Base-by-base conservation (phyloP, 1,284 basidiomycete species). In the Cutaneotrichosporon cutaneum region DNA sequence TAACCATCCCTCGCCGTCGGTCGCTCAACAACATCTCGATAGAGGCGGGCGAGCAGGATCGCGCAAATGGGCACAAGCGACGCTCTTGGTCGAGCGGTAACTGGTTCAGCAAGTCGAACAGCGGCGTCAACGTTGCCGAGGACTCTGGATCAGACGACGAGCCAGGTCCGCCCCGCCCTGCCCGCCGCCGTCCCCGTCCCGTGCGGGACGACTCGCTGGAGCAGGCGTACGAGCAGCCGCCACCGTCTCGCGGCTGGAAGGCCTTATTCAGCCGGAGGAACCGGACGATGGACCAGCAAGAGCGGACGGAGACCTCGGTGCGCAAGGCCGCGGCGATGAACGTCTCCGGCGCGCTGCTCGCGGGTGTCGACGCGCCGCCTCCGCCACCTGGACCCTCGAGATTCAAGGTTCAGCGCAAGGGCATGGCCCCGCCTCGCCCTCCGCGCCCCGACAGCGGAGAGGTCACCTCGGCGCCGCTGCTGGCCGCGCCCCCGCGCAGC, bases 321-420 rank as follows among this genome's bases (percentile, higher is more conserved):
- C 69, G 77, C 58, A 77, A 78, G 60, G 72, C 70, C 1, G 72
- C 69, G 4, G 60, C 74, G 30, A 72, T 74, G 16, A 71, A 71
- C 52, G 71, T 75, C 61, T 68, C 63, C 33, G 77, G 73, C 26
- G 72, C 73, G 10, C 54, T 75, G 45, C 71, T 78, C 27, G 72
- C 70, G 8, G 77, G 77, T 58, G 72, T 78, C 1, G 68, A 57
- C 21, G 56, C 55, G 14, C 56, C 56, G 4, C 45, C 45, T 11
- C 30, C 54, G 10, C 21, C 51, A 2, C 21, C 30, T 3, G 36
- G 27, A 4, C 22, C 24, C 14, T 30, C 48, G 13, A 10, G 26
- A 13, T 63, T 63, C 61, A 48, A 54, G 10, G 61, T 63, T 0
- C 57, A 59, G 33, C 57, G 61, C 26, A 63, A 63, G 44, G 42